These are phyloP conservation scores for Solanum hybrid DNA, from an alignment of 305 asterid species.

Conservation along the genomic window DNA sequence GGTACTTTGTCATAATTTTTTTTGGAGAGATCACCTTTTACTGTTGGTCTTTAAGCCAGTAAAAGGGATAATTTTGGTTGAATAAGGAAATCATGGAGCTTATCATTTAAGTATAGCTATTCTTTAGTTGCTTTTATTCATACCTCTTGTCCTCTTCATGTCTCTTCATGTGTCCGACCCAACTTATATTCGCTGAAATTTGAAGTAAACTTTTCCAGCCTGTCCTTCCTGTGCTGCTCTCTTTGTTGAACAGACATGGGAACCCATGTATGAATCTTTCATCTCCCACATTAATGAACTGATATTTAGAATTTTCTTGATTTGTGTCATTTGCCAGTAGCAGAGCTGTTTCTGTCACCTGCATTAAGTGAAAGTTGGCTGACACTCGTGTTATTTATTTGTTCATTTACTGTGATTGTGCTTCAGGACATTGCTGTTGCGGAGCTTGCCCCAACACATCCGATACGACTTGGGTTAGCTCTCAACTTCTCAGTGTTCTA, in stretches of 20 bases:
- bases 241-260: neutral
- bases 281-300: neutral
- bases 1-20: neutral
- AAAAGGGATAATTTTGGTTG: neutral
- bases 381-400: neutral
- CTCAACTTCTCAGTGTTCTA: conserved; percentile 58
- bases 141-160: neutral
- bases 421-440: conserved; percentile 45
- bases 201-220: neutral
- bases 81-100: neutral
- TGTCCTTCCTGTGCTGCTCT: neutral
- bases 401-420: neutral
- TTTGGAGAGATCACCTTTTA: neutral
- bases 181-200: neutral
- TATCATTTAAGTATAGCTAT: neutral
- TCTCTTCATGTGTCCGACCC: neutral
- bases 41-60: neutral
- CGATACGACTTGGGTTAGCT: conserved; percentile 61
- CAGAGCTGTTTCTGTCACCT: neutral
- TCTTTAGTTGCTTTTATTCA: neutral
- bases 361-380: neutral
- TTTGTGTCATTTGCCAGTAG: neutral
- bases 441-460: conserved; percentile 65
- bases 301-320: neutral
- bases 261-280: neutral